Evolutionary conservation across 129 eudicot species (phyloP), one percentile per base, ranked within the genome.

Genomic region (Artemisia argyi): DNA sequence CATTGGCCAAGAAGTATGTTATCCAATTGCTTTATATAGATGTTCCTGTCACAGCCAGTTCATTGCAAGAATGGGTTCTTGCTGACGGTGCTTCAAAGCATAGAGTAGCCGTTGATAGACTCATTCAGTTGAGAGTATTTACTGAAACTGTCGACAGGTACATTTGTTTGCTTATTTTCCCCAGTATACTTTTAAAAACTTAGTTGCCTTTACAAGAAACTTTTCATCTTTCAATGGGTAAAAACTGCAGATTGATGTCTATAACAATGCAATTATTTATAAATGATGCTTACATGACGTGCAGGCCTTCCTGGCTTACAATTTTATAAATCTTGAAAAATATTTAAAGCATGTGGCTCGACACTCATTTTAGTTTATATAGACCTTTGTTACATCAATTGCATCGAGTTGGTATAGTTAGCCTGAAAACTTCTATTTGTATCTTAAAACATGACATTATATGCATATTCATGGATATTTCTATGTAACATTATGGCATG

Each of bases 1-100:
- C 96, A 50, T 76, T 93, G 79, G 95, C 96, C 3, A 93, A 93
- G 85, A 89, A 92, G 79, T 93, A 89, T 67, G 95, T 89, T 70
- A 76, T 93, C 70, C 95, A 89, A 26, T 72, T 93, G 83, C 18
- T 89, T 76, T 93, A 85, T 74, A 82, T 89, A 68, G 92, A 87
- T 76, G 88, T 61, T 19, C 90, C 96, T 11, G 85, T 89, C 62
- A 15, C 91, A 56, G 95, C 90, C 55, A 89, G 80, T 66, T 85
- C 78, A 67, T 65, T 93, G 89, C 90, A 89, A 68, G 98, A 83
- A 66, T 93, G 96, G 96, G 98, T 93, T 74, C 87, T 90, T 66
- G 53, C 83, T 35, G 98, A 93, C 74, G 96, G 98, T 24, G 59
- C 64, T 30, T 83, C 92, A 55, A 92, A 93, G 83, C 96, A 93